These are phyloP conservation scores for Prunus padus DNA, from an alignment of 306 rosid species.

Conservation along the genomic window DNA sequence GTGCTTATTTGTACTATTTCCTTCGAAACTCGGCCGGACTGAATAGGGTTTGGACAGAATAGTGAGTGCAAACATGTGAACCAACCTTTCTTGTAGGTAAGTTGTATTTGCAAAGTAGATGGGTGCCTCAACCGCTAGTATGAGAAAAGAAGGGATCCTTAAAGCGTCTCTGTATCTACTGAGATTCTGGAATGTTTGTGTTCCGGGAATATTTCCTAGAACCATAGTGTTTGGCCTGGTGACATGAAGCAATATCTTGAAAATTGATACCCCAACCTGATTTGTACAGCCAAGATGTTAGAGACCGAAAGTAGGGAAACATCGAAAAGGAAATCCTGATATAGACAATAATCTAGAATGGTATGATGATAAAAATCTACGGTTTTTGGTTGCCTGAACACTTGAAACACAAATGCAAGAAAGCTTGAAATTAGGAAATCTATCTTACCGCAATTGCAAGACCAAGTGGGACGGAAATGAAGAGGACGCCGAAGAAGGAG, in stretches of 20 bases:
- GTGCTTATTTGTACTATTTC: neutral
- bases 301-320: neutral
- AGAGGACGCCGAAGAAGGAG: slow-evolving; percentile 88
- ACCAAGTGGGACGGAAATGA: slow-evolving; percentile 91
- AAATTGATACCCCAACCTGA: slow-evolving; percentile 91
- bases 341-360: neutral
- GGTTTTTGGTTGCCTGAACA: too few relatives aligned
- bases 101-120: slow-evolving; percentile 93
- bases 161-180: slow-evolving; percentile 70
- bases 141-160: slow-evolving; percentile 78
- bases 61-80: neutral
- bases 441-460: slow-evolving; percentile 85
- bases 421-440: slow-evolving; percentile 16
- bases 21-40: too few relatives aligned
- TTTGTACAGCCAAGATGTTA: slow-evolving; percentile 15
- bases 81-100: slow-evolving; percentile 94
- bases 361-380: neutral
- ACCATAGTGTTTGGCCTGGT: slow-evolving; percentile 84
- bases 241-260: slow-evolving; percentile 89
- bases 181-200: slow-evolving; percentile 71
- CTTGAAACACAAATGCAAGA: too few relatives aligned
- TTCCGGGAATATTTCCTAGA: slow-evolving; percentile 84
- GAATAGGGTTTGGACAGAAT: too few relatives aligned
- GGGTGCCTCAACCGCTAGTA: slow-evolving; percentile 90
- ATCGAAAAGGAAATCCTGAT: neutral